A percentile compares a stretch with the other conserved stretches of the same genome.
These are phyloP conservation scores for Dactylellina drechsleri DNA, from an alignment of 2,329 filamentous ascomycete species.

Conservation along the genomic window DNA sequence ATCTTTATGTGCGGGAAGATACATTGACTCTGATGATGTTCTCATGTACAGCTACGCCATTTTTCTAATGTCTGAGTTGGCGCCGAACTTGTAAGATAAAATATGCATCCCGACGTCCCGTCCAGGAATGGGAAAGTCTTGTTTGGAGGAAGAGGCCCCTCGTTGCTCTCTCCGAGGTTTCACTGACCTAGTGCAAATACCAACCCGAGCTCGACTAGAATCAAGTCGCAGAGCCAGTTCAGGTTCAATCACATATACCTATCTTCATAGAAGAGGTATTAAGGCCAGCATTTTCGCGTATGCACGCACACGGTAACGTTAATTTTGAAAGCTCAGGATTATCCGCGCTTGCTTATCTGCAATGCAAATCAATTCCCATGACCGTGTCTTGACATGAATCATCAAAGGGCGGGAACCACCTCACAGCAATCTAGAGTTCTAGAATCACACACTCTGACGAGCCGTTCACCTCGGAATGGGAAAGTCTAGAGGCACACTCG, in stretches of 20 bases:
- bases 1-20: constrained; percentile 34
- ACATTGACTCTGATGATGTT: constrained; percentile 30
- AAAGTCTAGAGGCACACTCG: too few species aligned
- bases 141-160: background rate
- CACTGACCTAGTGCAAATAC: too few species aligned
- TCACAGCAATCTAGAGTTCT: too few species aligned
- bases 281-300: too few species aligned
- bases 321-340: too few species aligned
- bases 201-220: too few species aligned
- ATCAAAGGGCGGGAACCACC: too few species aligned
- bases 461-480: background rate
- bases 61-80: constrained; percentile 50
- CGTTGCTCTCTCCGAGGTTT: background rate
- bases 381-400: background rate
- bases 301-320: too few species aligned
- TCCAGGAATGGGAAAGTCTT: constrained; percentile 47
- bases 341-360: background rate
- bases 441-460: background rate
- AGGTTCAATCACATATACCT: too few species aligned
- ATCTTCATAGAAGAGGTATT: too few species aligned
- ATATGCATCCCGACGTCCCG: constrained; percentile 53
- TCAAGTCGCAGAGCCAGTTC: too few species aligned
- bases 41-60: constrained; percentile 35
- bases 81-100: constrained; percentile 45
- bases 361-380: background rate